Evolutionary conservation across 495 filamentous ascomycete species (phyloP).

Genomic region (Aspergillus asperescens): DNA sequence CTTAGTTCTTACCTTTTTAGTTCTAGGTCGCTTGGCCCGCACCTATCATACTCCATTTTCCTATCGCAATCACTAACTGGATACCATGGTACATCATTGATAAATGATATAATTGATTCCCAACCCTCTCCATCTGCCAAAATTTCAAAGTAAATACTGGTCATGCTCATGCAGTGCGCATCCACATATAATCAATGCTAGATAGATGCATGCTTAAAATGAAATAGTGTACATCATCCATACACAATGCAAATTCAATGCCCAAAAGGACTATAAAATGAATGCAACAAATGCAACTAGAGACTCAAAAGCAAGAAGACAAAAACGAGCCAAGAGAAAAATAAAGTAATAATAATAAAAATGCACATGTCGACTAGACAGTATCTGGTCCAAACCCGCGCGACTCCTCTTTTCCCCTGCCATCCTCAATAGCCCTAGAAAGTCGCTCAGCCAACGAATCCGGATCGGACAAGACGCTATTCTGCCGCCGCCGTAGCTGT

Average conservation of each 20-base stretch:
- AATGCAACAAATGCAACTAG: background rate
- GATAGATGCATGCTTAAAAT: background rate
- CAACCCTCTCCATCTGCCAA: background rate
- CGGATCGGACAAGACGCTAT: slow-evolving; percentile 47
- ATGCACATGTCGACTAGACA: too few relatives aligned
- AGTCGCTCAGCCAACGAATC: slow-evolving; percentile 17
- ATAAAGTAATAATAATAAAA: background rate
- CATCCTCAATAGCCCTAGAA: background rate
- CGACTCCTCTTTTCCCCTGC: background rate
- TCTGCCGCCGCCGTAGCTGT: slow-evolving; percentile 60
- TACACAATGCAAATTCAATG: background rate
- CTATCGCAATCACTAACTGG: background rate
- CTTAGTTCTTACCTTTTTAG: too few relatives aligned
- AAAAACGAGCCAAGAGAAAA: background rate
- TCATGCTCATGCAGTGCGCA: background rate
- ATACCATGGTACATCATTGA: background rate
- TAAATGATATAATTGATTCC: background rate
- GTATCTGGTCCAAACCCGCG: background rate
- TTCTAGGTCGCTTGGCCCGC: too few relatives aligned
- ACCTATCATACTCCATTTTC: too few relatives aligned
- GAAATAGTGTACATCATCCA: slow-evolving; percentile 2
- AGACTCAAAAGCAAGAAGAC: background rate
- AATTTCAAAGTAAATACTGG: background rate
- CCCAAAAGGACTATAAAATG: background rate
- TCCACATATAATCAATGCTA: background rate